A percentile compares a stretch with the other conserved stretches of the same genome.
Evolutionary conservation across 495 filamentous ascomycete species (phyloP).

Genomic region (Hypoxylon fuscum): DNA sequence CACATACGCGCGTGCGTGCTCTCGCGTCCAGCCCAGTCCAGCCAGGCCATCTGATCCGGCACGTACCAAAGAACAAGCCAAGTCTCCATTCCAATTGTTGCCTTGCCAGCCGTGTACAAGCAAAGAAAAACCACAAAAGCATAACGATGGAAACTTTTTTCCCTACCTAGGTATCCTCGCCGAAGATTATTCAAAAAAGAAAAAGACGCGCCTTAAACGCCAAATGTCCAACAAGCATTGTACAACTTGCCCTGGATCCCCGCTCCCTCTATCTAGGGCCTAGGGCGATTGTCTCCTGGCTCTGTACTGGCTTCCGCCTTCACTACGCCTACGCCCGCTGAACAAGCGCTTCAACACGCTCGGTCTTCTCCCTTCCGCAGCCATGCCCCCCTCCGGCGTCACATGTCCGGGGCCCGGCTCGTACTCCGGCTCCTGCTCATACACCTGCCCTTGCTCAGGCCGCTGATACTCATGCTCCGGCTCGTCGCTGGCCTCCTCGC

Average conservation of each 20-base stretch:
- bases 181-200: slow-evolving; percentile 3
- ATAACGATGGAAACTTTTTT: too few species aligned
- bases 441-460: slow-evolving; percentile 1
- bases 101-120: neutral
- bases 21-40: slow-evolving; percentile 13
- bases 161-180: slow-evolving; percentile 9
- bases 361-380: slow-evolving; percentile 5
- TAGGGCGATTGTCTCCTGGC: slow-evolving; percentile 26
- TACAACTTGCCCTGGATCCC: slow-evolving; percentile 19
- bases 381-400: neutral
- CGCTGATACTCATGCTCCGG: neutral
- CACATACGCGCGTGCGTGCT: too few species aligned
- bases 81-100: neutral
- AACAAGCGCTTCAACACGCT: slow-evolving; percentile 32
- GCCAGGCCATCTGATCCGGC: slow-evolving; percentile 21
- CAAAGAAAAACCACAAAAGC: slow-evolving; percentile 2
- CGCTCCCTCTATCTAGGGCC: slow-evolving; percentile 16
- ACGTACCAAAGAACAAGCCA: slow-evolving; percentile 1
- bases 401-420: neutral
- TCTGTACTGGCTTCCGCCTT: slow-evolving; percentile 16
- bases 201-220: neutral
- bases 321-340: slow-evolving; percentile 8
- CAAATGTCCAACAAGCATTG: slow-evolving; percentile 12
- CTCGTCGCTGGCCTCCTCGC: slow-evolving; percentile 32
- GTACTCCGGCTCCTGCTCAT: slow-evolving; percentile 6